Percentiles rank a stretch among this genome's conserved stretches.
Evolutionary conservation across 1,284 basidiomycete genomes (phyloP).

Genomic region (Naganishia liquefaciens): DNA sequence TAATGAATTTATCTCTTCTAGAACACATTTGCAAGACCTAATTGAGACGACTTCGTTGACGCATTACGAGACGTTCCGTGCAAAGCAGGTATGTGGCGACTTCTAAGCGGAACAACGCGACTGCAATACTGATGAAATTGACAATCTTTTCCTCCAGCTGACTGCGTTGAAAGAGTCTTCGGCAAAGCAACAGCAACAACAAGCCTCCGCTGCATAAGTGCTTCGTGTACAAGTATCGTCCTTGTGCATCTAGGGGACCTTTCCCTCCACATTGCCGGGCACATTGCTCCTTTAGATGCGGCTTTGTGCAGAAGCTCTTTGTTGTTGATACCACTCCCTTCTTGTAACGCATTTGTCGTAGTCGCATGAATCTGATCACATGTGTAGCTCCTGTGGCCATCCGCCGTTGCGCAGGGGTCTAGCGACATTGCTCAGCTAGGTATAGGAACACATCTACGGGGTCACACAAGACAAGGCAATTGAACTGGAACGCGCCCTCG

Average conservation of each 20-base stretch:
- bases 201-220: neutral
- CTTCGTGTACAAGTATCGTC: neutral
- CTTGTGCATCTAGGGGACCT: too few species aligned
- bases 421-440: too few species aligned
- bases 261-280: neutral
- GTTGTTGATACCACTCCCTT: too few species aligned
- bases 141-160: conserved; percentile 9
- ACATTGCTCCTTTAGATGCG: too few species aligned
- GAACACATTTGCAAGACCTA: conserved; percentile 95
- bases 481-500: too few species aligned
- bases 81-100: conserved; percentile 67
- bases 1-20: conserved; percentile 42
- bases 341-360: too few species aligned
- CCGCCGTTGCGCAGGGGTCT: too few species aligned
- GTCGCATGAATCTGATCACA: too few species aligned
- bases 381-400: too few species aligned
- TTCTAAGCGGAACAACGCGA: neutral
- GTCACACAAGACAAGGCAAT: too few species aligned
- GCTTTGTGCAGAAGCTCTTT: too few species aligned
- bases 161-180: conserved; percentile 53
- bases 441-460: too few species aligned
- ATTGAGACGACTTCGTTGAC: conserved; percentile 99
- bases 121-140: neutral
- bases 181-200: conserved; percentile 40
- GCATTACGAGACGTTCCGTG: conserved; percentile 99